Percentiles rank a stretch among this genome's conserved stretches.
These are phyloP conservation scores for Punctularia strigosozonata DNA, from an alignment of 768 basidiomycete species.

Conservation along the genomic window DNA sequence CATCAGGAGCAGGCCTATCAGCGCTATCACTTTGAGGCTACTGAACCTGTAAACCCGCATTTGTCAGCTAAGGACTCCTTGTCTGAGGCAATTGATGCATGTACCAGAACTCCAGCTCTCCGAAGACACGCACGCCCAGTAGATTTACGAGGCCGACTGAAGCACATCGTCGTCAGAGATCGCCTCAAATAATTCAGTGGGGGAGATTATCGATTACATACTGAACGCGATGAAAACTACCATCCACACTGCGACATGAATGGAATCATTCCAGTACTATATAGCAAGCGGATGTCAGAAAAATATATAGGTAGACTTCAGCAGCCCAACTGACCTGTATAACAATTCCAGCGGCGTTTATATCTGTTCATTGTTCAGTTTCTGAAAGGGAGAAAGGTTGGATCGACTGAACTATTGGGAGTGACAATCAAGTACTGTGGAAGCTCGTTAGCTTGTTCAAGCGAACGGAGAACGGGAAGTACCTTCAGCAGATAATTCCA, in stretches of 20 bases:
- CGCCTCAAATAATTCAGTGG: too few species aligned
- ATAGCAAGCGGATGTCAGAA: constrained; percentile 24
- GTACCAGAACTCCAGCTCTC: constrained; percentile 58
- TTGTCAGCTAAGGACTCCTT: constrained; percentile 3
- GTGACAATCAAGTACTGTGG: constrained; percentile 45
- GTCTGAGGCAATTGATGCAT: constrained; percentile 4
- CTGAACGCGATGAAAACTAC: constrained; percentile 1
- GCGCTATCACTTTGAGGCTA: constrained; percentile 47
- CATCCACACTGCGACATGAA: constrained; percentile 7
- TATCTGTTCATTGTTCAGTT: too few species aligned
- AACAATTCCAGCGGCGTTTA: constrained; percentile 44
- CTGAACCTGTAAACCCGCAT: constrained; percentile 27
- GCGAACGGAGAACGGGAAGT: background rate
- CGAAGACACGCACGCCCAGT: constrained; percentile 54
- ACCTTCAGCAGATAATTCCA: constrained; percentile 52
- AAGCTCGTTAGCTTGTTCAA: background rate
- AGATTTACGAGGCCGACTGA: constrained; percentile 45
- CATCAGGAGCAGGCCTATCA: constrained; percentile 37
- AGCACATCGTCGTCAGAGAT: too few species aligned
- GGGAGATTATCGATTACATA: too few species aligned
- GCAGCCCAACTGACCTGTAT: too few species aligned
- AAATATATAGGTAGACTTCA: too few species aligned
- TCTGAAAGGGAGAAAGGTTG: too few species aligned
- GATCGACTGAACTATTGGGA: too few species aligned
- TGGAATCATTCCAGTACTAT: constrained; percentile 31